Evolutionary conservation across 164 flowering plant species (phyloP).

Genomic region (Saururus chinensis): DNA sequence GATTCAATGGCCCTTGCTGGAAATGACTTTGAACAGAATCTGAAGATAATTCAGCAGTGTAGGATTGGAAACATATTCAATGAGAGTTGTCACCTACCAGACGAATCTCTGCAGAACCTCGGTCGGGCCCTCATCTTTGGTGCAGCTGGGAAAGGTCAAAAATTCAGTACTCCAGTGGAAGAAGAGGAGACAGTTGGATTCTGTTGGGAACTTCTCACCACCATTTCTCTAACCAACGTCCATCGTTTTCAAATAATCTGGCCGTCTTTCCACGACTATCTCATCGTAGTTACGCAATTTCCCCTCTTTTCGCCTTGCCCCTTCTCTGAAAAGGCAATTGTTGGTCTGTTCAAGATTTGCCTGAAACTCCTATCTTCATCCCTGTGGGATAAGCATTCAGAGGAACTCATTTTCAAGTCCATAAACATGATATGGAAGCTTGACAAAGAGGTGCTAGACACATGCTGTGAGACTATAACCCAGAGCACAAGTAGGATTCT

Average conservation of each 20-base stretch:
- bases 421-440: constrained; percentile 74
- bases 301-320: constrained; percentile 77
- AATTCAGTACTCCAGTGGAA: constrained; percentile 75
- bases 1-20: constrained; percentile 44
- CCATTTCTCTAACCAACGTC: constrained; percentile 35
- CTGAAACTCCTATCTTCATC: constrained; percentile 35
- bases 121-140: constrained; percentile 78
- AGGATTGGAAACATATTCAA: constrained; percentile 58
- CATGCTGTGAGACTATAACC: constrained; percentile 49
- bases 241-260: constrained; percentile 53
- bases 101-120: constrained; percentile 50
- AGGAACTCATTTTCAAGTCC: constrained; percentile 78
- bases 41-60: constrained; percentile 72
- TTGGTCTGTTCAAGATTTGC: constrained; percentile 48
- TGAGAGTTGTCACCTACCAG: constrained; percentile 40
- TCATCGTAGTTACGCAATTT: constrained; percentile 55
- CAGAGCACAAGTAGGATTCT: constrained; percentile 43
- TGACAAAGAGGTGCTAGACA: constrained; percentile 68
- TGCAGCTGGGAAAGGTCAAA: constrained; percentile 89
- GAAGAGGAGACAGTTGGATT: constrained; percentile 86
- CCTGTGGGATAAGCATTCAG: constrained; percentile 31
- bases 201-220: constrained; percentile 67
- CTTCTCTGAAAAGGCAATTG: constrained; percentile 68
- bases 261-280: constrained; percentile 65
- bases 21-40: constrained; percentile 70